Conservation (phyloP, 2,329 filamentous ascomycete species). For the Microdochium bolleyi region DNA sequence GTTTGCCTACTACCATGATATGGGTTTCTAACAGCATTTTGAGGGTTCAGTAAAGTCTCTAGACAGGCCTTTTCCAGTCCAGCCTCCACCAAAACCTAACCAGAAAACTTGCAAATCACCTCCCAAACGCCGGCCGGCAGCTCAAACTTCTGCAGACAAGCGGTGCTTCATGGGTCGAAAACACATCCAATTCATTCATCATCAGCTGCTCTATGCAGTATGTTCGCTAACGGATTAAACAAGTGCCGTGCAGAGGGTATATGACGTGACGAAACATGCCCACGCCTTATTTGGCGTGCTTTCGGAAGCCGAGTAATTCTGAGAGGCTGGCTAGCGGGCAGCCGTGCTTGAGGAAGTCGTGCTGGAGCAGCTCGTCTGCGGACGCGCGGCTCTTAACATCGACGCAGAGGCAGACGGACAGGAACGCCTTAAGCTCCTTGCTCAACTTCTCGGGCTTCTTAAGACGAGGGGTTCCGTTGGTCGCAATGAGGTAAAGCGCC, state of each 20-base stretch:
- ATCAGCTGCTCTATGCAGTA: neutral
- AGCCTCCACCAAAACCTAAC: neutral
- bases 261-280: neutral
- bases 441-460: constrained; percentile 98
- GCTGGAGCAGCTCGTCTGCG: constrained; percentile 77
- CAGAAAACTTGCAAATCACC: neutral
- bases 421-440: constrained; percentile 95
- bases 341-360: constrained; percentile 91
- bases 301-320: constrained; percentile 83
- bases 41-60: neutral
- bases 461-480: constrained; percentile 89
- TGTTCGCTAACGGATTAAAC: neutral
- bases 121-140: neutral
- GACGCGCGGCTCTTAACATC: constrained; percentile 93
- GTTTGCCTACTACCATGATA: neutral
- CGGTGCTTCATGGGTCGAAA: neutral
- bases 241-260: constrained; percentile 1
- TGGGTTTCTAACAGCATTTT: neutral
- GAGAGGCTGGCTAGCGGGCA: constrained; percentile 77
- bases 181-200: constrained; percentile 1
- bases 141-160: neutral
- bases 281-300: constrained; percentile 50
- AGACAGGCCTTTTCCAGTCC: neutral
- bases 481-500: constrained; percentile 94
- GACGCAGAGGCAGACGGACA: constrained; percentile 92